Percentiles rank a stretch among this genome's conserved stretches.
Conservation (phyloP, 805 yeast genomes). For the Hanseniaspora osmophila region DNA sequence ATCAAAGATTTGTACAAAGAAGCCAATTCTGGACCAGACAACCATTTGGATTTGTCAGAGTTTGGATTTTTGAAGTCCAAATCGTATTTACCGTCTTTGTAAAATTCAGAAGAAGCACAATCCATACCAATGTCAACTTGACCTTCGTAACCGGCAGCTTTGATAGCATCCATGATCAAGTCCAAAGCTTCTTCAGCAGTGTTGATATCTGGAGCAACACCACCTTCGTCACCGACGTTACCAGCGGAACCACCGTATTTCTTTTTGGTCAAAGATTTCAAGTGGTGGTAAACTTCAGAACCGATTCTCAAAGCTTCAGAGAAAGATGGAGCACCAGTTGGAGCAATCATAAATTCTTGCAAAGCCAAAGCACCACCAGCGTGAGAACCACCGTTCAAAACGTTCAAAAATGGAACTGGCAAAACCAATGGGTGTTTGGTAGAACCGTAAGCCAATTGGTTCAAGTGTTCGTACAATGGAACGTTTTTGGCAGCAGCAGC, state of each 20-base stretch:
- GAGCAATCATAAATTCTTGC: constrained; percentile 99
- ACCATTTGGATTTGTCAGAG: constrained; percentile 82
- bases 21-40: constrained; percentile 78
- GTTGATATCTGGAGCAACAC: constrained; percentile 96
- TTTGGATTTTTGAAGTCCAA: constrained; percentile 96
- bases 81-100: constrained; percentile 93
- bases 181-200: constrained; percentile 96
- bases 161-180: constrained; percentile 80
- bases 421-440: constrained; percentile 70
- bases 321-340: constrained; percentile 81
- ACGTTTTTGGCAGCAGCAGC: constrained; percentile 93
- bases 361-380: constrained; percentile 98
- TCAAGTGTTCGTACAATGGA: constrained; percentile 86
- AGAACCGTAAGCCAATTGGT: constrained; percentile 48
- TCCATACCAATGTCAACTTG: constrained; percentile 85
- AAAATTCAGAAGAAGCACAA: constrained; percentile 96
- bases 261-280: constrained; percentile 86
- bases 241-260: constrained; percentile 96
- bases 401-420: constrained; percentile 99
- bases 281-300: constrained; percentile 93
- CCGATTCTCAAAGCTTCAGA: constrained; percentile 94
- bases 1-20: constrained; percentile 66
- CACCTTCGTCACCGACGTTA: constrained; percentile 99
- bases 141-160: constrained; percentile 90
- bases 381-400: constrained; percentile 98